These are phyloP conservation scores for Boletus edulis DNA, from an alignment of 768 basidiomycete species.

Conservation along the genomic window DNA sequence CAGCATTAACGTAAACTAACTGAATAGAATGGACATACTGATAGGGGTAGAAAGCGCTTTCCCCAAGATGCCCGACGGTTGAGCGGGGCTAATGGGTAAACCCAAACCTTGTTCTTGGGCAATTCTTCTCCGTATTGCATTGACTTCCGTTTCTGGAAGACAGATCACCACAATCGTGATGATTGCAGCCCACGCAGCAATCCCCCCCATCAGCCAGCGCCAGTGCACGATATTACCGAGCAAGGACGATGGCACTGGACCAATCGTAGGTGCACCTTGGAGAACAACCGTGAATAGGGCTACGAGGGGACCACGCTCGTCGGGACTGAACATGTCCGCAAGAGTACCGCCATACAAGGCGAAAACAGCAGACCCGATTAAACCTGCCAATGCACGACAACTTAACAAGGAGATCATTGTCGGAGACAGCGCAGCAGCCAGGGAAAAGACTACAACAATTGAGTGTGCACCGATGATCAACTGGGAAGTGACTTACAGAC, in stretches of 20 bases:
- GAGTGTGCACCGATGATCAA: background rate
- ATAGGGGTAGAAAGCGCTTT: conserved; percentile 16
- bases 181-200: conserved; percentile 18
- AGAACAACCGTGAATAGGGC: conserved; percentile 25
- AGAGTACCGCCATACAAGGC: conserved; percentile 25
- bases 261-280: conserved; percentile 27
- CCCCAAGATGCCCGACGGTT: conserved; percentile 5
- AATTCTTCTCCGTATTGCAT: conserved; percentile 15
- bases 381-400: conserved; percentile 22
- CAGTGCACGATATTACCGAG: conserved; percentile 20
- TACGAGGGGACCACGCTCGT: conserved; percentile 23
- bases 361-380: conserved; percentile 21
- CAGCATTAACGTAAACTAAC: background rate
- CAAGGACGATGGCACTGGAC: conserved; percentile 25
- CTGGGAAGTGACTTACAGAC: conserved; percentile 3
- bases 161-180: conserved; percentile 14
- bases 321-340: conserved; percentile 22
- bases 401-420: conserved; percentile 13
- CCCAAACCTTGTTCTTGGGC: background rate
- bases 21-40: conserved; percentile 5
- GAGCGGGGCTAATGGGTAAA: background rate
- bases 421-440: conserved; percentile 19
- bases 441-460: conserved; percentile 17
- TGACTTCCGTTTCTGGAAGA: conserved; percentile 23
- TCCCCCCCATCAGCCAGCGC: conserved; percentile 23